Percentiles rank a stretch among this genome's conserved stretches.
These are phyloP conservation scores for Saccharomycopsis capsularis DNA, from an alignment of 805 yeast species.

Conservation along the genomic window DNA sequence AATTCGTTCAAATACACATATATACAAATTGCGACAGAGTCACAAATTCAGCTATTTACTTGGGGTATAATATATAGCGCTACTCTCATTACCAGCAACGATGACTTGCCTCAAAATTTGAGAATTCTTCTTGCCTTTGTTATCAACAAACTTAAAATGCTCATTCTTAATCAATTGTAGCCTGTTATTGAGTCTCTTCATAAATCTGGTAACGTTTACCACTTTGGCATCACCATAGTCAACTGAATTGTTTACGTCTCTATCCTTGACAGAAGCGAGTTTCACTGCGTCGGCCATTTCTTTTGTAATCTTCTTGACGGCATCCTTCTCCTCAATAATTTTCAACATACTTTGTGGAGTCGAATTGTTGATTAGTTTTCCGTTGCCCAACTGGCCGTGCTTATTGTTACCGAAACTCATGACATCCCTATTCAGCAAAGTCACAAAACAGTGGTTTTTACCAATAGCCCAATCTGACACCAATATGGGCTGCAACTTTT, in stretches of 20 bases:
- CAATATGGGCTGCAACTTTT: conserved; percentile 38
- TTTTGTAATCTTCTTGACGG: neutral
- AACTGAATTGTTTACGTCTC: conserved; percentile 5
- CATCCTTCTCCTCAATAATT: conserved; percentile 46
- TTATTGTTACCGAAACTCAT: conserved; percentile 81
- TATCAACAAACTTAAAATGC: conserved; percentile 22
- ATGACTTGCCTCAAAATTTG: conserved; percentile 44
- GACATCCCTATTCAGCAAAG: conserved; percentile 57
- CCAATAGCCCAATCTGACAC: conserved; percentile 55
- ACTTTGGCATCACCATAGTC: conserved; percentile 26
- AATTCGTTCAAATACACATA: neutral
- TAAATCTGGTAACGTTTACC: conserved; percentile 23
- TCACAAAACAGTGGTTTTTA: conserved; percentile 54
- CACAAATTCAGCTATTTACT: neutral
- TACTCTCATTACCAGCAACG: conserved; percentile 53
- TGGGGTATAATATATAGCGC: conserved; percentile 52
- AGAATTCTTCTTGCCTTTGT: conserved; percentile 25
- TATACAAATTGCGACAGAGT: neutral
- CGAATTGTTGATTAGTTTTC: conserved; percentile 55
- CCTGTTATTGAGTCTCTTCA: conserved; percentile 36
- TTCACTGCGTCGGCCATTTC: conserved; percentile 23
- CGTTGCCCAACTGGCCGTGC: conserved; percentile 78
- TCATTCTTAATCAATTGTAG: conserved; percentile 35
- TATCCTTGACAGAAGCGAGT: conserved; percentile 16
- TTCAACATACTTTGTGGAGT: conserved; percentile 50